Evolutionary conservation across 2,329 filamentous ascomycete genomes (phyloP).

Genomic region (Paracoccidioides lutzii): DNA sequence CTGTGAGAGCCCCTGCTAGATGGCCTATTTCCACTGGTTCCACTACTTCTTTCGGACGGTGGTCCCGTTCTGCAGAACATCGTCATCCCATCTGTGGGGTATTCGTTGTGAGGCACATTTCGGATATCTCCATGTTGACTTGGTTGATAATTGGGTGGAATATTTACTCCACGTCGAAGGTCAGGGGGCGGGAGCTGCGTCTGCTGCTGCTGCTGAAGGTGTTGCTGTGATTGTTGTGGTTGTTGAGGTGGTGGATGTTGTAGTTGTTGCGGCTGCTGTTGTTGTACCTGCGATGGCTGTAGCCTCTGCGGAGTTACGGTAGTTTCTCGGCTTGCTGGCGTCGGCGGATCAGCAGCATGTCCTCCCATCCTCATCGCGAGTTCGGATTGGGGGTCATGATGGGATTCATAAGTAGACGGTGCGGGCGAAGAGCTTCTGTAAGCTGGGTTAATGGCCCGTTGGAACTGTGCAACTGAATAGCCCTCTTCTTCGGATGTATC

Average conservation of each 20-base stretch:
- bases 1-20: conserved; percentile 80
- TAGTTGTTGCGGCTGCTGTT: neutral
- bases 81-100: conserved; percentile 91
- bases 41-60: conserved; percentile 55
- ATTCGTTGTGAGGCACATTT: conserved; percentile 73
- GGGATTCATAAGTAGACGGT: conserved; percentile 82
- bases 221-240: neutral
- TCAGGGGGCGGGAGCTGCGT: conserved; percentile 1
- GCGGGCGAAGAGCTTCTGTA: conserved; percentile 94
- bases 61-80: conserved; percentile 79
- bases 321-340: conserved; percentile 39
- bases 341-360: conserved; percentile 25
- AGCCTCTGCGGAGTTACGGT: conserved; percentile 41
- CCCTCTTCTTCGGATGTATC: conserved; percentile 77
- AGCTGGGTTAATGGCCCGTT: conserved; percentile 84
- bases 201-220: conserved; percentile 2
- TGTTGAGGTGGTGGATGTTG: conserved; percentile 3
- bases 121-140: conserved; percentile 54
- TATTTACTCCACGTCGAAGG: conserved; percentile 26
- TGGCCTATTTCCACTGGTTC: conserved; percentile 56
- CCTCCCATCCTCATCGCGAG: conserved; percentile 55
- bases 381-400: conserved; percentile 70
- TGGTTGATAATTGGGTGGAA: conserved; percentile 37
- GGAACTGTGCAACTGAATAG: conserved; percentile 93
- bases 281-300: conserved; percentile 2